Conservation (phyloP, 768 basidiomycete species). For the Panus rudis region DNA sequence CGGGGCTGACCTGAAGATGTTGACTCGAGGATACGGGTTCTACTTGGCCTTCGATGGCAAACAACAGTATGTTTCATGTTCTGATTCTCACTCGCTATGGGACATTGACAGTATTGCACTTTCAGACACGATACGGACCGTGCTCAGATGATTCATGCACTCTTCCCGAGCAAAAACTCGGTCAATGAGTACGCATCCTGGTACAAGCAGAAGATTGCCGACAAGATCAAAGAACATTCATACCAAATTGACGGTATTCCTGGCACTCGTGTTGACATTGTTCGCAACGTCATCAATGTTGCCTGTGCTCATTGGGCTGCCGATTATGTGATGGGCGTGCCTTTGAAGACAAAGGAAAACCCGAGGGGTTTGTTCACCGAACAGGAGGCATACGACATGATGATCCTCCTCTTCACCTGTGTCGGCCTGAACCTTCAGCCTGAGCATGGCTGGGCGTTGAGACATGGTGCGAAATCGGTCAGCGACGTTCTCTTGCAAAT, state of each 20-base stretch:
- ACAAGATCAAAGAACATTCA: conserved; percentile 27
- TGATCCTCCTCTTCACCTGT: conserved; percentile 22
- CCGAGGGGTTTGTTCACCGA: conserved; percentile 38
- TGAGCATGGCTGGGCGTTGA: conserved; percentile 28
- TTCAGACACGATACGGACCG: conserved; percentile 28
- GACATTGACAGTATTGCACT: neutral
- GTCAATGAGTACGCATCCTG: conserved; percentile 23
- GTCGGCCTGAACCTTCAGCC: conserved; percentile 27
- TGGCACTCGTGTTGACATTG: conserved; percentile 38
- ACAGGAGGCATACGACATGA: conserved; percentile 41
- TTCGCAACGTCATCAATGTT: conserved; percentile 42
- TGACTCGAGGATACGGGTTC: conserved; percentile 32
- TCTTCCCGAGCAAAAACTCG: conserved; percentile 31
- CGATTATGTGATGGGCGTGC: conserved; percentile 34
- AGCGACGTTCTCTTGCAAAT: conserved; percentile 24
- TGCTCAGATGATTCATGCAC: conserved; percentile 24
- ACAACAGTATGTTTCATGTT: conserved; percentile 18
- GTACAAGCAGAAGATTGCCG: conserved; percentile 22
- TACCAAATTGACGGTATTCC: conserved; percentile 28
- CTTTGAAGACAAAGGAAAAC: conserved; percentile 39
- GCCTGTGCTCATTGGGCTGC: conserved; percentile 35
- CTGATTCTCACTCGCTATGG: neutral
- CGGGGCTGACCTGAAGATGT: conserved; percentile 17
- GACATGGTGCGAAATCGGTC: conserved; percentile 23
- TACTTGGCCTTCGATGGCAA: conserved; percentile 33